Base-by-base conservation (phyloP, 768 basidiomycete genomes). In the Leccinum subgranulosum region DNA sequence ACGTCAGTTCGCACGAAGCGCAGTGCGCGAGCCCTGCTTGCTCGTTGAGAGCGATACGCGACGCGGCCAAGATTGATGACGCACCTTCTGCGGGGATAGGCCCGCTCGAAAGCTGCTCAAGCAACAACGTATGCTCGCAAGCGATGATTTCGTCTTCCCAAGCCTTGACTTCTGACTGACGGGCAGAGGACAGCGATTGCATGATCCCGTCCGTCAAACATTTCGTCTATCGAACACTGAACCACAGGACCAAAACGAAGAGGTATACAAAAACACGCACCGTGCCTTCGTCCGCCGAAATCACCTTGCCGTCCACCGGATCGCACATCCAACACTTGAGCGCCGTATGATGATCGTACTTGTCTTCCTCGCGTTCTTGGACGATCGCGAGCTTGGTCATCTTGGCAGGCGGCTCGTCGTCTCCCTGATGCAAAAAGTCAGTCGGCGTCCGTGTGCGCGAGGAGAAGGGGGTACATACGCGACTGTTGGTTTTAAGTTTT, bases 111-210 rank as follows among this genome's bases (percentile, higher is more conserved):
- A 66, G 68, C 60, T 87, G 87, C 34, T 81, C 70, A 4, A 89
- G 72, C 11, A 78, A 77, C 11, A 82, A 70, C 8, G 85, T 81
- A 61, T 99, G 97, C 66, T 92, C 87, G 78, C 97, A 99, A 7
- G 92, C 74, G 0, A 77, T 66, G 43, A 97, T 87, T 63, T 98
- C 96, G 71, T 98, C 95, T 70, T 98, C 94, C 97, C 97, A 99
- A 6, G 97, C 90, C 73, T 97, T 89, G 49, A 99, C 89, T 66
- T 98, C 94, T 0, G 90, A 92, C 68, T 96, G 90, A 49, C 94
- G 90, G 0, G 92, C 89, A 2, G 93, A 95, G 0, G 94, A 93
- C 64, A 92, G 77, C 2, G 94, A 86, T 2, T 80, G 76, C 84
- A 97, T 87, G 55, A 96, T 77, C 0, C 82, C 84, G 21, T 86